Evolutionary conservation across 2,329 filamentous ascomycete genomes (phyloP).

Genomic region (Ceratocystis alfenasii): DNA sequence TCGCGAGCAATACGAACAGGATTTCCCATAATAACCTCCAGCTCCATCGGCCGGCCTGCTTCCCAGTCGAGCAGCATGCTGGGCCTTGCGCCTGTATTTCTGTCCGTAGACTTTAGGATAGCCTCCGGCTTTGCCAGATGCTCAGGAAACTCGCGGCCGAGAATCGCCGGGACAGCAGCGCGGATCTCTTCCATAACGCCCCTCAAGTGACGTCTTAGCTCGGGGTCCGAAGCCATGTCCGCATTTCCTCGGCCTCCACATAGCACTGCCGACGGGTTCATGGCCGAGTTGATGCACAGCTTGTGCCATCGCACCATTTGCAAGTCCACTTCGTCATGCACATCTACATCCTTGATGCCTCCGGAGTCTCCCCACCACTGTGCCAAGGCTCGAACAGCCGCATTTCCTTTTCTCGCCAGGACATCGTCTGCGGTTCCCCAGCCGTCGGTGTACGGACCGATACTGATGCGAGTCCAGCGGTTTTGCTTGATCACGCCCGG

Average conservation of each 20-base stretch:
- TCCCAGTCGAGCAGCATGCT: slow-evolving; percentile 64
- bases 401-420: slow-evolving; percentile 30
- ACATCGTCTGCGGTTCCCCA: slow-evolving; percentile 29
- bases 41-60: slow-evolving; percentile 50
- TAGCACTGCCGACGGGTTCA: slow-evolving; percentile 61
- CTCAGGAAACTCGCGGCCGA: slow-evolving; percentile 47
- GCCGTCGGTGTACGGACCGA: slow-evolving; percentile 51
- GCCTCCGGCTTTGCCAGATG: slow-evolving; percentile 50
- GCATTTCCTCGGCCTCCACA: slow-evolving; percentile 53
- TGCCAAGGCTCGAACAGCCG: slow-evolving; percentile 39
- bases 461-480: slow-evolving; percentile 59
- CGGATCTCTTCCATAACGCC: slow-evolving; percentile 61
- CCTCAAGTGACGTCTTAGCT: slow-evolving; percentile 48
- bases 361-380: slow-evolving; percentile 44
- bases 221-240: slow-evolving; percentile 51
- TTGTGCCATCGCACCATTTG: slow-evolving; percentile 67
- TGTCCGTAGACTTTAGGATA: slow-evolving; percentile 50
- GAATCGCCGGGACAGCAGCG: slow-evolving; percentile 48
- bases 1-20: slow-evolving; percentile 53
- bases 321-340: slow-evolving; percentile 52
- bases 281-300: slow-evolving; percentile 62
- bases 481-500: slow-evolving; percentile 57
- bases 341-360: slow-evolving; percentile 52
- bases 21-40: slow-evolving; percentile 62
- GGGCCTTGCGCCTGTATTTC: slow-evolving; percentile 51